Evolutionary conservation across 306 rosid species (phyloP).

Genomic region (Hippophae tibetana): DNA sequence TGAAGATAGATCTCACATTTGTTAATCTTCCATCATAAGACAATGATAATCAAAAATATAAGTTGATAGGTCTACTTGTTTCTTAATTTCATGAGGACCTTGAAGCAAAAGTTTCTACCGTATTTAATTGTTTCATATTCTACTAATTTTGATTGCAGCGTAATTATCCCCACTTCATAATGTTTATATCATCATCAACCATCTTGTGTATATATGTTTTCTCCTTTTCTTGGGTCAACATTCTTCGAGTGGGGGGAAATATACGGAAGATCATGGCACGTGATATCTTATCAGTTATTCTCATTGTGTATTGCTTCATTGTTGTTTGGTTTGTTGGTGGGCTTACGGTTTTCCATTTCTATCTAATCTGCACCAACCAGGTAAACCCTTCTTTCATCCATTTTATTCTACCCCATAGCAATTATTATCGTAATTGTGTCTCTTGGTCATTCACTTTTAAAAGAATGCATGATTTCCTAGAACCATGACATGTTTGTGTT

Average conservation of each 20-base stretch:
- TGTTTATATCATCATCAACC: slow-evolving; percentile 71
- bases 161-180: slow-evolving; percentile 73
- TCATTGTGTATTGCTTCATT: slow-evolving; percentile 74
- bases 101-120: too few relatives aligned
- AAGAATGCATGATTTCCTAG: too few relatives aligned
- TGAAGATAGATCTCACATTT: too few relatives aligned
- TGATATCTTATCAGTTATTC: slow-evolving; percentile 53
- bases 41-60: too few relatives aligned
- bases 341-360: slow-evolving; percentile 72
- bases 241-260: slow-evolving; percentile 35
- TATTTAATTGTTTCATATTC: too few relatives aligned
- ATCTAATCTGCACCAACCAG: slow-evolving; percentile 83
- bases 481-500: too few relatives aligned
- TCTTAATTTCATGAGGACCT: too few relatives aligned
- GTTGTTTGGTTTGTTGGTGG: slow-evolving; percentile 94
- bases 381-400: slow-evolving; percentile 20
- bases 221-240: slow-evolving; percentile 64
- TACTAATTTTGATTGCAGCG: slow-evolving; percentile 35
- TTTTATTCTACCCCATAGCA: slow-evolving; percentile 1
- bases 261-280: slow-evolving; percentile 40
- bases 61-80: too few relatives aligned
- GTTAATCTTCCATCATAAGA: too few relatives aligned
- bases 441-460: too few relatives aligned
- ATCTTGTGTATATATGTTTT: slow-evolving; percentile 68
- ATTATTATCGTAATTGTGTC: not conserved